Conservation (phyloP, 75 land plant genomes). For the Cupressus sempervirens region DNA sequence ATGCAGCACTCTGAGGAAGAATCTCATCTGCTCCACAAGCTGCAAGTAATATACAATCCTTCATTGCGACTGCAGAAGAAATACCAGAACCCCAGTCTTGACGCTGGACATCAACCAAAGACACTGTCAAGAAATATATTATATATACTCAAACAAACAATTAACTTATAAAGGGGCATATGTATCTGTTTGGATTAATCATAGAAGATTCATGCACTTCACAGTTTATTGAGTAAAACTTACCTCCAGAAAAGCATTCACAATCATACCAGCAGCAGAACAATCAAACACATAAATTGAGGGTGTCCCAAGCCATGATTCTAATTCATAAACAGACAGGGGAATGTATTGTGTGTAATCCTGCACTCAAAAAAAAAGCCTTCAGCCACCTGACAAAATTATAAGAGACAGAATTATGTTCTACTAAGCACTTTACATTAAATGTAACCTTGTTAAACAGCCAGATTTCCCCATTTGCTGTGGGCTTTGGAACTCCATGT, state of each 20-base stretch:
- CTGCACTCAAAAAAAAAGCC: conserved; percentile 32
- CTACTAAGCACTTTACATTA: neutral
- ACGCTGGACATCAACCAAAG: conserved; percentile 36
- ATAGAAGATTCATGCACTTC: neutral
- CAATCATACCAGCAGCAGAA: conserved; percentile 92
- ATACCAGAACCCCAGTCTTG: conserved; percentile 47
- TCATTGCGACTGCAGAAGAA: conserved; percentile 41
- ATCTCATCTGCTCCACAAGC: conserved; percentile 97
- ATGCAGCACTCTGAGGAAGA: conserved; percentile 89
- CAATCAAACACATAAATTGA: conserved; percentile 98
- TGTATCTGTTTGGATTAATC: neutral
- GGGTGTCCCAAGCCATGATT: conserved; percentile 92
- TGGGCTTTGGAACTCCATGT: conserved; percentile 96
- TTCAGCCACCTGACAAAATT: neutral
- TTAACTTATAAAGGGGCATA: neutral
- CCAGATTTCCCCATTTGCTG: conserved; percentile 95
- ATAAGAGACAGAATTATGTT: neutral
- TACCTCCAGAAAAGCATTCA: conserved; percentile 89
- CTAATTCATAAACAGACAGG: conserved; percentile 81
- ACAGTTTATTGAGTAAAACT: neutral
- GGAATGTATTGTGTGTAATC: conserved; percentile 95
- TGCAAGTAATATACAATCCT: conserved; percentile 89
- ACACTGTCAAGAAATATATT: neutral
- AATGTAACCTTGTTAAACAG: conserved; percentile 78
- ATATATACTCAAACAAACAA: neutral